A percentile compares a stretch with the other conserved stretches of the same genome.
phyloP scores from a whole-genome alignment of 2,329 filamentous ascomycete species.

The Hypoxylon sp. region DNA sequence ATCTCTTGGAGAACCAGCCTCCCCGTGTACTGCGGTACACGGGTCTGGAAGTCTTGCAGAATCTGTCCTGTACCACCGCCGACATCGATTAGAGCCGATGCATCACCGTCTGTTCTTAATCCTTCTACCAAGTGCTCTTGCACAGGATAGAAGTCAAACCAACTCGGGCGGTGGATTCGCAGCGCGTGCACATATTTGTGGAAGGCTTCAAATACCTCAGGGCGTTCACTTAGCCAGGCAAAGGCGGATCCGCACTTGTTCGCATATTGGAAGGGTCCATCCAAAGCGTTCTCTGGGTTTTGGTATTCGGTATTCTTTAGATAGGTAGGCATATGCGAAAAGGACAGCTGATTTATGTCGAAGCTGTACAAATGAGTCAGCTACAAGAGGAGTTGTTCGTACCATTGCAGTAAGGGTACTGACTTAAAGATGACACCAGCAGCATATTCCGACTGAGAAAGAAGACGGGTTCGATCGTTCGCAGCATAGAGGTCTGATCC shows the following conservation, averaged over 20 bases:
- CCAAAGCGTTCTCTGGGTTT: slow-evolving; percentile 27
- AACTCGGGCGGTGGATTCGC: slow-evolving; percentile 45
- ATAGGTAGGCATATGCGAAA: slow-evolving; percentile 37
- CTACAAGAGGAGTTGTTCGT: slow-evolving; percentile 13
- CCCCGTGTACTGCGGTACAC: neutral
- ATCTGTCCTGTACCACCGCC: slow-evolving; percentile 3
- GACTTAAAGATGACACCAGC: slow-evolving; percentile 30
- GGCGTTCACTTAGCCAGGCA: slow-evolving; percentile 34
- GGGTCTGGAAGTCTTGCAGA: neutral
- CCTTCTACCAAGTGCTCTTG: neutral
- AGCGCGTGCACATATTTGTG: slow-evolving; percentile 40
- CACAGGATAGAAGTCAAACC: slow-evolving; percentile 5
- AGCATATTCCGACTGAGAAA: slow-evolving; percentile 31
- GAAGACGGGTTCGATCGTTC: slow-evolving; percentile 33
- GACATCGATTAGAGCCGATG: neutral
- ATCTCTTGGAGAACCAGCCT: neutral
- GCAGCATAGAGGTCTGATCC: slow-evolving; percentile 36
- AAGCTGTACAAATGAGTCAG: slow-evolving; percentile 46
- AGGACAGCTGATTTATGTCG: slow-evolving; percentile 32
- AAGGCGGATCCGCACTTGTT: slow-evolving; percentile 29
- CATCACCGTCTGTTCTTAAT: neutral
- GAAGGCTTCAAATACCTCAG: slow-evolving; percentile 41
- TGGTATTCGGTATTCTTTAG: slow-evolving; percentile 33
- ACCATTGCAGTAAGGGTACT: slow-evolving; percentile 17
- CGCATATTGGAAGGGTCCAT: slow-evolving; percentile 42